phyloP scores from a whole-genome alignment of 352 stramenopile genomes.

The Globisporangium okanoganense region DNA sequence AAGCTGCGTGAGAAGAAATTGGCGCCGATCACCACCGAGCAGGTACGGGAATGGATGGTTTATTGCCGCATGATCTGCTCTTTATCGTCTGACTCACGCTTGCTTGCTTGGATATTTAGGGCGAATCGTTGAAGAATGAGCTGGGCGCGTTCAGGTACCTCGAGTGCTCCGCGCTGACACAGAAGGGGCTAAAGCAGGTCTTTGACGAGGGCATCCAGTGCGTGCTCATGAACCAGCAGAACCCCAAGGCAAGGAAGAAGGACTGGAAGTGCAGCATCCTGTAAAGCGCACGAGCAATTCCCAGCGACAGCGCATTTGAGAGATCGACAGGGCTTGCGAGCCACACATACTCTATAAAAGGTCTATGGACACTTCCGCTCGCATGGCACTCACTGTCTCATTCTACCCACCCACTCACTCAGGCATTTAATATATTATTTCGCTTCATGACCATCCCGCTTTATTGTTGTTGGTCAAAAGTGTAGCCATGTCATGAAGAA shows the following conservation, averaged over 20 bases:
- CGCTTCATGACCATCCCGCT: background rate
- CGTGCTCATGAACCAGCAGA: conserved; percentile 79
- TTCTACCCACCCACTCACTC: background rate
- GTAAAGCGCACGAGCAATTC: conserved; percentile 21
- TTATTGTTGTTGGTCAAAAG: background rate
- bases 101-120: conserved; percentile 29
- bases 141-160: conserved; percentile 91
- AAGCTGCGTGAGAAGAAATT: conserved; percentile 88
- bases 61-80: too few relatives aligned
- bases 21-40: conserved; percentile 59
- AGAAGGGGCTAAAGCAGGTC: conserved; percentile 93
- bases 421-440: conserved; percentile 9
- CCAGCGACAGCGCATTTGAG: background rate
- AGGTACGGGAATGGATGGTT: conserved; percentile 28
- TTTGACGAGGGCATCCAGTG: conserved; percentile 93
- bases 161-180: conserved; percentile 92
- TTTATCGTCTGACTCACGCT: background rate
- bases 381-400: background rate
- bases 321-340: background rate
- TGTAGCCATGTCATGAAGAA: conserved; percentile 1
- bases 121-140: conserved; percentile 85
- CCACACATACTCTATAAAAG: background rate
- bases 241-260: conserved; percentile 45
- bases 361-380: too few relatives aligned
- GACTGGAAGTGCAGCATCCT: conserved; percentile 68